Conservation (phyloP, 768 basidiomycete species). For the Phaffia tasmanica region DNA sequence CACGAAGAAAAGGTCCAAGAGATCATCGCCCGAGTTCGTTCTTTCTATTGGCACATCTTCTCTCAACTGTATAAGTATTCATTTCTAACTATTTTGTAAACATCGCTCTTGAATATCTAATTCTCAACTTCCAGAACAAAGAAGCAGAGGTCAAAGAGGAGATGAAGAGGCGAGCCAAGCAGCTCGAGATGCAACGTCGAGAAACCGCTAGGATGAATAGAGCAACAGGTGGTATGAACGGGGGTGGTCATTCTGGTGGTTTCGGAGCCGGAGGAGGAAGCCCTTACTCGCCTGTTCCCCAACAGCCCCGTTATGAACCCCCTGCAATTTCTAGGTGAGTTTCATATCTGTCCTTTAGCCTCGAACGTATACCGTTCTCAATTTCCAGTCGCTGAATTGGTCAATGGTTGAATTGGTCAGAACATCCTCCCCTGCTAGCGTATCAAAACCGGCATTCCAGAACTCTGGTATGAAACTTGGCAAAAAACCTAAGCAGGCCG, state of each 20-base stretch:
- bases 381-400: not conserved
- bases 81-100: not conserved
- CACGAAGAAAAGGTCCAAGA: slow-evolving; percentile 70
- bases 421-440: slow-evolving; percentile 28
- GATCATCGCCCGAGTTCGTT: slow-evolving; percentile 79
- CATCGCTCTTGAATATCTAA: not conserved
- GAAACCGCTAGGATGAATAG: slow-evolving; percentile 41
- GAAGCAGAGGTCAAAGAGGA: slow-evolving; percentile 99
- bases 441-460: slow-evolving; percentile 64
- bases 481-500: slow-evolving; percentile 75
- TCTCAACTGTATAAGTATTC: not conserved
- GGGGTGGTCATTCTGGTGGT: slow-evolving; percentile 42
- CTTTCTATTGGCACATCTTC: not conserved
- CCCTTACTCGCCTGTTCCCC: slow-evolving; percentile 55
- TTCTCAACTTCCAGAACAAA: slow-evolving; percentile 57
- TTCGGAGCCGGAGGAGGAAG: slow-evolving; percentile 45
- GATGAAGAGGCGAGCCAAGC: slow-evolving; percentile 91
- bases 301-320: slow-evolving; percentile 9
- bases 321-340: slow-evolving; percentile 8
- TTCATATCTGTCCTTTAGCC: not conserved
- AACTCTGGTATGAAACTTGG: slow-evolving; percentile 93
- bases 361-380: not conserved
- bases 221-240: slow-evolving; percentile 37
- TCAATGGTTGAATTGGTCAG: not conserved
- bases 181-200: slow-evolving; percentile 91